Conservation (phyloP, 768 basidiomycete species). For the Lactifluus piperatus region DNA sequence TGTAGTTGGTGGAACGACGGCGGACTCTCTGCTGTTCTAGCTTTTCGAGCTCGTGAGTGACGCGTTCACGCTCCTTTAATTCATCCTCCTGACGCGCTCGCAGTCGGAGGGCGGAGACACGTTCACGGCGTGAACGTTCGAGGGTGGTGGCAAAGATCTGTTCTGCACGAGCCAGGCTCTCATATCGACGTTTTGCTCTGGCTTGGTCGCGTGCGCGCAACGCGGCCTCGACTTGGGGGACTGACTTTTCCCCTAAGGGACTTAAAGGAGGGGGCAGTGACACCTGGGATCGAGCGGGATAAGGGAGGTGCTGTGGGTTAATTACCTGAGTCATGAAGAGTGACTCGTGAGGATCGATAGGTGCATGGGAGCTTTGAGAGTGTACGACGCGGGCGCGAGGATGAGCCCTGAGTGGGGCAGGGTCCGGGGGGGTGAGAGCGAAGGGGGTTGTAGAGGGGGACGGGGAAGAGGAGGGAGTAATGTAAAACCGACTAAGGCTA, state of each 20-base stretch:
- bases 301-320: background rate
- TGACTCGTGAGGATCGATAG: constrained; percentile 11
- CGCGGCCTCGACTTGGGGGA: background rate
- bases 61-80: background rate
- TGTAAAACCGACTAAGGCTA: background rate
- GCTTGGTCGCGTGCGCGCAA: constrained; percentile 6
- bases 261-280: background rate
- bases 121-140: constrained; percentile 17
- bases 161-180: constrained; percentile 11
- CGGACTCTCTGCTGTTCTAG: constrained; percentile 10
- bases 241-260: background rate
- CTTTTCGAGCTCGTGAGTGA: constrained; percentile 6
- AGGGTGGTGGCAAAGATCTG: constrained; percentile 8
- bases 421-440: constrained; percentile 14
- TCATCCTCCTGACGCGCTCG: constrained; percentile 14
- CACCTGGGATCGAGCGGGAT: background rate
- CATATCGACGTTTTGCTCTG: constrained; percentile 11
- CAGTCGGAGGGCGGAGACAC: background rate
- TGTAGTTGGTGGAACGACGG: background rate
- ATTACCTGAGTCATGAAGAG: background rate
- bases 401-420: constrained; percentile 1
- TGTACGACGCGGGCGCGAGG: background rate
- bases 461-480: constrained; percentile 5
- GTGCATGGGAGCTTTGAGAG: constrained; percentile 3
- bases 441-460: constrained; percentile 8